Evolutionary conservation across 2,329 filamentous ascomycete genomes (phyloP).

Genomic region (Ilyonectria destructans): DNA sequence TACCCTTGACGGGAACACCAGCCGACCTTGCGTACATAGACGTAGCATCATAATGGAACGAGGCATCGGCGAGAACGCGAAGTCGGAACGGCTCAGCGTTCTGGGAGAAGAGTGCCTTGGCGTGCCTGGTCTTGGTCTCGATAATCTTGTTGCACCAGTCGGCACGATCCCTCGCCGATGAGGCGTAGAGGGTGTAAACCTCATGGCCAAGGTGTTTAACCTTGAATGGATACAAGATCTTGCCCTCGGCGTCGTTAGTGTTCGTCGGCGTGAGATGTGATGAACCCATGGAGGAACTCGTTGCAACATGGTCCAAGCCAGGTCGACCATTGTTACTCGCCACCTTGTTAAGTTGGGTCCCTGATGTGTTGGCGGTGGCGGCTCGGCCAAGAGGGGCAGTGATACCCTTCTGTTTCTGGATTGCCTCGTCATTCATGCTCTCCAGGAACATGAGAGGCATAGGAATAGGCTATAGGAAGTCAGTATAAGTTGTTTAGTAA

Average conservation of each 20-base stretch:
- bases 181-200: conserved; percentile 91
- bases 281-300: conserved; percentile 76
- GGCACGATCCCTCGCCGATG: conserved; percentile 79
- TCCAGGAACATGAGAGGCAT: conserved; percentile 97
- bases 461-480: conserved; percentile 79
- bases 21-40: conserved; percentile 73
- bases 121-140: conserved; percentile 94
- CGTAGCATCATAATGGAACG: conserved; percentile 84
- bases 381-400: conserved; percentile 74
- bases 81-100: conserved; percentile 97
- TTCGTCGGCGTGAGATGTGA: conserved; percentile 57
- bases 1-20: conserved; percentile 87
- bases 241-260: conserved; percentile 82
- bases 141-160: conserved; percentile 97
- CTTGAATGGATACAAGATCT: conserved; percentile 92
- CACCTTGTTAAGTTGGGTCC: conserved; percentile 72
- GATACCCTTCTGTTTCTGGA: conserved; percentile 86
- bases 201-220: conserved; percentile 97
- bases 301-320: conserved; percentile 78
- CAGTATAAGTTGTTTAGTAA: conserved; percentile 33
- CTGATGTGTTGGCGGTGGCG: conserved; percentile 73
- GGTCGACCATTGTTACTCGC: conserved; percentile 69
- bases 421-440: conserved; percentile 91
- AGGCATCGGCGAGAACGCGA: conserved; percentile 91
- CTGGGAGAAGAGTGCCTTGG: conserved; percentile 88